Conservation (phyloP, 148 eudicot genomes). For the Dysphania ambrosioides region DNA sequence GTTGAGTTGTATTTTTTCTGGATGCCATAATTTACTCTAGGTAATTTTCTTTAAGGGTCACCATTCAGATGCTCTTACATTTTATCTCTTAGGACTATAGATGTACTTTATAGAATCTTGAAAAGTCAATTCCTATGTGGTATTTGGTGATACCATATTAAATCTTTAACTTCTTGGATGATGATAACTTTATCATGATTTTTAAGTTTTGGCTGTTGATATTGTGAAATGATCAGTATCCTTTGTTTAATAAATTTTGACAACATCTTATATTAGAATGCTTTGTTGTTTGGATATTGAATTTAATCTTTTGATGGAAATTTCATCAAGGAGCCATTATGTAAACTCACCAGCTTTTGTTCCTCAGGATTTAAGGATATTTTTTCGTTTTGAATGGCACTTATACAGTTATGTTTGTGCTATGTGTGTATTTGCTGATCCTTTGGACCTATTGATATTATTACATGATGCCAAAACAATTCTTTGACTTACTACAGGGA, state of each 20-base stretch:
- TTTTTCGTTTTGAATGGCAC: too few relatives aligned
- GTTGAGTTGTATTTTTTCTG: too few relatives aligned
- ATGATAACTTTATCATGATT: not conserved
- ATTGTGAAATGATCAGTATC: not conserved
- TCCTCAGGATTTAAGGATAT: too few relatives aligned
- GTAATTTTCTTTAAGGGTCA: not conserved
- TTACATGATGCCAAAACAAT: not conserved
- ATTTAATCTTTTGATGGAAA: not conserved
- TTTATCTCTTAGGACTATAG: not conserved
- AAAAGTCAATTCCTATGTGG: not conserved
- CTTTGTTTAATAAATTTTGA: not conserved
- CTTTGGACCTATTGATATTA: not conserved
- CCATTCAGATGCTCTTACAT: not conserved
- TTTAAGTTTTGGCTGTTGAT: not conserved
- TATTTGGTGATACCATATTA: not conserved
- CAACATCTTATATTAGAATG: not conserved
- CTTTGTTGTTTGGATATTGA: not conserved
- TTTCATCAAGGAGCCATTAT: not conserved
- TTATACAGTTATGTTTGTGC: not conserved
- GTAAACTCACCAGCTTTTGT: not conserved
- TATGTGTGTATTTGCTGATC: not conserved
- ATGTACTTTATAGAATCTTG: not conserved
- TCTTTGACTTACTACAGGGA: slow-evolving; percentile 45
- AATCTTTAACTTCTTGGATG: too few relatives aligned
- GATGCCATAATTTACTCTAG: not conserved